Percentiles rank a stretch among this genome's conserved stretches.
Evolutionary conservation across 257 asterid species (phyloP).

Genomic region (Solanum etuberosum): DNA sequence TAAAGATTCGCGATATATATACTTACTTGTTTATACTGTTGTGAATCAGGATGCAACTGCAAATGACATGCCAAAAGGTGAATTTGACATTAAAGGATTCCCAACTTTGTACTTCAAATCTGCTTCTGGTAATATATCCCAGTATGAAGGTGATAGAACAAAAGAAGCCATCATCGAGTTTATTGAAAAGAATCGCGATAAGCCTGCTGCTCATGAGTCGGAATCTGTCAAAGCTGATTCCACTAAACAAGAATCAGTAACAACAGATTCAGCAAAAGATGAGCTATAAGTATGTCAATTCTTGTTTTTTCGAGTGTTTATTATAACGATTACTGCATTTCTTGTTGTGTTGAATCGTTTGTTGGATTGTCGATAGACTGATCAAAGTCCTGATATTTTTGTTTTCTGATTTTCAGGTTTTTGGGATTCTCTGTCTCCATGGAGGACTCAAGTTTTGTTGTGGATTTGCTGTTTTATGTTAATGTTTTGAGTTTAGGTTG

Average conservation of each 20-base stretch:
- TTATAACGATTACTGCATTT: background rate
- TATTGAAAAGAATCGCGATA: conserved; percentile 37
- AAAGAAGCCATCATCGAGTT: conserved; percentile 57
- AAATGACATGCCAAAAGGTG: conserved; percentile 51
- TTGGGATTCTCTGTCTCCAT: background rate
- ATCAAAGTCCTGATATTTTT: background rate
- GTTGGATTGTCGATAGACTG: background rate
- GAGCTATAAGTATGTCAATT: conserved; percentile 40
- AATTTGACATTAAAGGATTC: conserved; percentile 56
- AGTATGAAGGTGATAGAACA: conserved; percentile 52
- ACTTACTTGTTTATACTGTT: background rate
- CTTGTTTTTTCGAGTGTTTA: background rate
- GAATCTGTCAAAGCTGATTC: conserved; percentile 14
- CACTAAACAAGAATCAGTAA: conserved; percentile 9
- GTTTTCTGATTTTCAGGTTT: background rate
- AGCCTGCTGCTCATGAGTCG: conserved; percentile 15
- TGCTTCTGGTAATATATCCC: conserved; percentile 37
- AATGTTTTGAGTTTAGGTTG: background rate
- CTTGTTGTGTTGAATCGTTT: background rate
- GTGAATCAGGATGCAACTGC: conserved; percentile 55
- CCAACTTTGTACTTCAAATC: conserved; percentile 77
- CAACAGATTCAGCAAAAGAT: conserved; percentile 35
- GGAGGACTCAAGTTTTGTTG: background rate
- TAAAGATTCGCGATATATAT: background rate
- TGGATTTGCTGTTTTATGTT: background rate